These are phyloP conservation scores for Mucor saturninus DNA, from an alignment of 371 early-diverging fungal species.

Conservation along the genomic window DNA sequence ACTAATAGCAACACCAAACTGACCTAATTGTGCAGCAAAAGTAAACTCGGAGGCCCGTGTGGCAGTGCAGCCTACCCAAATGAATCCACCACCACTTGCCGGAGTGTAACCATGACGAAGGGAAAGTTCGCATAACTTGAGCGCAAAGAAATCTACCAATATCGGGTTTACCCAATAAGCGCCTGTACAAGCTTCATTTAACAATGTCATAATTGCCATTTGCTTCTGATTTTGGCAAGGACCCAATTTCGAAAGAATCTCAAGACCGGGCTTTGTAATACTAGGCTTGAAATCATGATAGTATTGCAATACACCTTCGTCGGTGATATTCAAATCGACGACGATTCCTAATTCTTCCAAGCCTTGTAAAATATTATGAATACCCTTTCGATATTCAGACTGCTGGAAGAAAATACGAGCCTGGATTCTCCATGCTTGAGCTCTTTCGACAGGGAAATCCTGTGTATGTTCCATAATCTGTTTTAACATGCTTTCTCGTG, in stretches of 20 bases:
- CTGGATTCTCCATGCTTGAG: conserved; percentile 42
- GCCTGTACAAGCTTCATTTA: conserved; percentile 48
- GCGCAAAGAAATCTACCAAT: conserved; percentile 39
- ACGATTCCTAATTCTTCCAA: conserved; percentile 33
- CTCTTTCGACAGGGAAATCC: conserved; percentile 36
- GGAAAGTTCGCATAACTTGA: conserved; percentile 46
- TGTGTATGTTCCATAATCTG: conserved; percentile 37
- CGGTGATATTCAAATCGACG: conserved; percentile 19
- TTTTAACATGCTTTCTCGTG: conserved; percentile 18
- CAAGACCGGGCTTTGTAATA: conserved; percentile 28
- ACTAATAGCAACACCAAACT: conserved; percentile 39
- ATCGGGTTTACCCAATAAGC: conserved; percentile 47
- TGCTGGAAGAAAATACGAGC: conserved; percentile 43
- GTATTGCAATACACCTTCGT: conserved; percentile 14
- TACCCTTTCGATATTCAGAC: conserved; percentile 39
- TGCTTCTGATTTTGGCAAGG: conserved; percentile 31
- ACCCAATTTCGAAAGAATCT: conserved; percentile 18
- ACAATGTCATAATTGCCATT: conserved; percentile 38
- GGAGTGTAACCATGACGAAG: conserved; percentile 37
- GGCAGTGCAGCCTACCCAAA: conserved; percentile 45
- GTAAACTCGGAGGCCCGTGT: conserved; percentile 35
- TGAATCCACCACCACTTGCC: conserved; percentile 47
- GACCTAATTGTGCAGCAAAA: conserved; percentile 44
- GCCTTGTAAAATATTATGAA: conserved; percentile 38
- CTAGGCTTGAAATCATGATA: conserved; percentile 29